These are phyloP conservation scores for Pseudocercospora musae DNA, from an alignment of 2,329 filamentous ascomycete species.

Conservation along the genomic window DNA sequence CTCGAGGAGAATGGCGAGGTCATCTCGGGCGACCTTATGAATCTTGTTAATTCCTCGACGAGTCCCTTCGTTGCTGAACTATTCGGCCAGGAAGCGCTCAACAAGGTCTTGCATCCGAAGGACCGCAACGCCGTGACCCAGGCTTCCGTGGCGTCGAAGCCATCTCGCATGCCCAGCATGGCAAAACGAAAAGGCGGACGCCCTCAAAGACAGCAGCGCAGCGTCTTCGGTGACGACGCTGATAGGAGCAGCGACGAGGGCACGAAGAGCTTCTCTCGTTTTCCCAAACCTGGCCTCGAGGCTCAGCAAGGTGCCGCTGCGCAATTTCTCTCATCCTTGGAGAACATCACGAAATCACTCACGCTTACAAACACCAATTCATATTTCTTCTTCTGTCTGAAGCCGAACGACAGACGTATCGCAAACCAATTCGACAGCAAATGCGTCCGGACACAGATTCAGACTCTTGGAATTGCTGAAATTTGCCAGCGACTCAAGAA, in stretches of 20 bases:
- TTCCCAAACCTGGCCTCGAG: slow-evolving; percentile 34
- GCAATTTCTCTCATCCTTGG: slow-evolving; percentile 84
- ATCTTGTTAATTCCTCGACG: slow-evolving; percentile 82
- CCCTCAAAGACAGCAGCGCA: slow-evolving; percentile 42
- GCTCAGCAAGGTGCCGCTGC: slow-evolving; percentile 82
- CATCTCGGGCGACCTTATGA: slow-evolving; percentile 93
- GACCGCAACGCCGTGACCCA: slow-evolving; percentile 91
- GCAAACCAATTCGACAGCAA: slow-evolving; percentile 99
- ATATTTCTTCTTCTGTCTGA: slow-evolving; percentile 96
- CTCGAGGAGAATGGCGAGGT: slow-evolving; percentile 95
- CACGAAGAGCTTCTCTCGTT: slow-evolving; percentile 38
- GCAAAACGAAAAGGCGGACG: slow-evolving; percentile 71
- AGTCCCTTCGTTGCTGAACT: slow-evolving; percentile 85
- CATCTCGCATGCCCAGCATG: slow-evolving; percentile 86
- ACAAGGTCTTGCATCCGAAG: slow-evolving; percentile 88
- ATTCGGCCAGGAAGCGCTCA: slow-evolving; percentile 92
- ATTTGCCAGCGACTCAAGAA: slow-evolving; percentile 91
- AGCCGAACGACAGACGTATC: slow-evolving; percentile 94
- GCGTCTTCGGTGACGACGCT: slow-evolving; percentile 41
- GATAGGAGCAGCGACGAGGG: slow-evolving; percentile 39
- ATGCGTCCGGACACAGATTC: slow-evolving; percentile 89
- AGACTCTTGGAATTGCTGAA: slow-evolving; percentile 93
- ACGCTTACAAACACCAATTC: slow-evolving; percentile 79
- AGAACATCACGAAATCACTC: slow-evolving; percentile 86
- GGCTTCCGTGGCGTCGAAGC: slow-evolving; percentile 93